Percentiles rank a stretch among this genome's conserved stretches.
Evolutionary conservation across 495 filamentous ascomycete species (phyloP).

Genomic region (Xylaria palmicola): DNA sequence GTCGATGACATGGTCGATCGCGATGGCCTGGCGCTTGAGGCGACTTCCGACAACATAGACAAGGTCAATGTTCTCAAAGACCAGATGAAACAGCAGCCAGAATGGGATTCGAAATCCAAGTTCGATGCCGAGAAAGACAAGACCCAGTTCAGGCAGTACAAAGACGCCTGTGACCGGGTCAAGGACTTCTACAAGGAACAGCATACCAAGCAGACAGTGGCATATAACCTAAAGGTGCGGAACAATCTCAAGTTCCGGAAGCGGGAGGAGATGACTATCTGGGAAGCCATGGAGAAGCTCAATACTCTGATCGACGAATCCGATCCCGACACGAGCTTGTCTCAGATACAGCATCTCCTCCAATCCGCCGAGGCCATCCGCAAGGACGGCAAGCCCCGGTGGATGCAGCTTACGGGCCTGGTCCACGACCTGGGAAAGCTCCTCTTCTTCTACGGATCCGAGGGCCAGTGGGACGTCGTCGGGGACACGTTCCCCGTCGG

Average conservation of each 20-base stretch:
- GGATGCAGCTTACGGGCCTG: constrained; percentile 89
- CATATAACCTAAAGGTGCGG: constrained; percentile 77
- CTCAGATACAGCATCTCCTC: constrained; percentile 83
- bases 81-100: constrained; percentile 26
- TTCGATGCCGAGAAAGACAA: constrained; percentile 82
- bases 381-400: constrained; percentile 82
- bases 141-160: constrained; percentile 75
- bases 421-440: constrained; percentile 90
- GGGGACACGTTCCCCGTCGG: constrained; percentile 93
- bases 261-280: constrained; percentile 75
- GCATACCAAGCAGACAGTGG: constrained; percentile 80
- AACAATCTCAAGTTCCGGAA: constrained; percentile 63
- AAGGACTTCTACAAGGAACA: constrained; percentile 82
- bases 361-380: constrained; percentile 86
- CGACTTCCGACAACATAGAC: constrained; percentile 77
- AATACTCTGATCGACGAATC: constrained; percentile 86
- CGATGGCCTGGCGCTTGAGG: constrained; percentile 74
- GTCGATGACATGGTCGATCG: constrained; percentile 35
- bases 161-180: constrained; percentile 73
- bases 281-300: constrained; percentile 87
- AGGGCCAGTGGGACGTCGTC: constrained; percentile 91
- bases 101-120: constrained; percentile 60
- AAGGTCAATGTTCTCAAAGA: constrained; percentile 74
- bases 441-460: constrained; percentile 76
- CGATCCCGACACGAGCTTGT: constrained; percentile 77